Conservation (phyloP, 129 eudicot species). For the Saussurea involucrata region DNA sequence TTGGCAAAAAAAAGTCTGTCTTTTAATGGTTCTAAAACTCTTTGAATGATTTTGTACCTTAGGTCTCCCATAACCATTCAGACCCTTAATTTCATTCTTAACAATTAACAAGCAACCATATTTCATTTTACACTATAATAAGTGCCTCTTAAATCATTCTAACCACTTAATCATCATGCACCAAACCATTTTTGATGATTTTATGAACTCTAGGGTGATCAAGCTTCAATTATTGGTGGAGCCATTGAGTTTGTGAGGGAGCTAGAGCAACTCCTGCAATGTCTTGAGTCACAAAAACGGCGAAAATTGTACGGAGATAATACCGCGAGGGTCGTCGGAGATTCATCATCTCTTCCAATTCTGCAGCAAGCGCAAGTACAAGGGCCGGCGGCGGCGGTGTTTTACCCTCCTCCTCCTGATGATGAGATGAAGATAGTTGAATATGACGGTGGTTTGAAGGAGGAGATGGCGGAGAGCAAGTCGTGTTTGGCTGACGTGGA, state of each 20-base stretch:
- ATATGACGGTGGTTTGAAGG: conserved; percentile 45
- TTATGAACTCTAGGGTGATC: conserved; percentile 67
- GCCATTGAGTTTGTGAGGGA: conserved; percentile 95
- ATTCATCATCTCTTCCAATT: conserved; percentile 30
- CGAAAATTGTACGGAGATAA: conserved; percentile 71
- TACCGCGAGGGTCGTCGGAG: conserved; percentile 37
- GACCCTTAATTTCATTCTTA: too few species aligned
- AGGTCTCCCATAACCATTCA: too few species aligned
- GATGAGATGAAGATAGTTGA: conserved; percentile 52
- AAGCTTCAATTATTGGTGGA: conserved; percentile 91
- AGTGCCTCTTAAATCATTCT: too few species aligned
- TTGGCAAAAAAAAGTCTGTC: too few species aligned
- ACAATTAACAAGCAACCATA: too few species aligned
- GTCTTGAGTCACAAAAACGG: conserved; percentile 93
- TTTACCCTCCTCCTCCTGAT: conserved; percentile 23
- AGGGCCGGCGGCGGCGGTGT: conserved; percentile 25
- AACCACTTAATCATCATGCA: neutral
- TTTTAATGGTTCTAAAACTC: too few species aligned
- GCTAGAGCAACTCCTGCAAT: conserved; percentile 85
- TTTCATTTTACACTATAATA: too few species aligned
- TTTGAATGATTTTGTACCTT: too few species aligned
- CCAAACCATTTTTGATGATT: neutral
- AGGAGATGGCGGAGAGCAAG: conserved; percentile 89
- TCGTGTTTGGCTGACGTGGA: conserved; percentile 86
- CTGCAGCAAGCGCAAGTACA: too few species aligned